Percentiles rank a stretch among this genome's conserved stretches.
Conservation (phyloP, 306 rosid genomes). For the Albizia julibrissin region DNA sequence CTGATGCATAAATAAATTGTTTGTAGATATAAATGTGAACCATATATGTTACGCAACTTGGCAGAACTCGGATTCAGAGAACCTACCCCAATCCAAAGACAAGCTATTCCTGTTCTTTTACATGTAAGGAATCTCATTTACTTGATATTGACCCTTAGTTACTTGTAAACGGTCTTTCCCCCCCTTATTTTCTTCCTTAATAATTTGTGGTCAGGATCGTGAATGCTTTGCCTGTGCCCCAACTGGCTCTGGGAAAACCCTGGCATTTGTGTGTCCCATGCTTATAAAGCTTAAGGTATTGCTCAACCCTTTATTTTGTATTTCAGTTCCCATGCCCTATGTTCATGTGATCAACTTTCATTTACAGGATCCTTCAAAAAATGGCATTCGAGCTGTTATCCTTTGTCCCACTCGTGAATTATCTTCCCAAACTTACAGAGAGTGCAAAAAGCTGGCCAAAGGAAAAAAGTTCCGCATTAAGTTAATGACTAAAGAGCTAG, state of each 20-base stretch:
- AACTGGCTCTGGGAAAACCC: slow-evolving; percentile 95
- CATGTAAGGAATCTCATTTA: slow-evolving; percentile 58
- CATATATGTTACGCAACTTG: slow-evolving; percentile 64
- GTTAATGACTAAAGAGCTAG: slow-evolving; percentile 66
- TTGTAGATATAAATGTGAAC: slow-evolving; percentile 64
- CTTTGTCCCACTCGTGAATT: slow-evolving; percentile 88
- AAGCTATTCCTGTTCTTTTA: slow-evolving; percentile 93
- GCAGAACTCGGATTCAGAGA: slow-evolving; percentile 79
- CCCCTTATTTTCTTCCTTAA: not conserved
- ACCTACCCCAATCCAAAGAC: slow-evolving; percentile 95
- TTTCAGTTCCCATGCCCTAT: slow-evolving; percentile 22
- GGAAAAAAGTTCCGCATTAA: slow-evolving; percentile 66
- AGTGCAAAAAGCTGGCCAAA: slow-evolving; percentile 80
- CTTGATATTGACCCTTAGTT: not conserved
- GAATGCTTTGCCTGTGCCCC: slow-evolving; percentile 99
- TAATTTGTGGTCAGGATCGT: slow-evolving; percentile 52
- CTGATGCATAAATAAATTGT: slow-evolving; percentile 14
- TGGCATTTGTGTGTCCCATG: slow-evolving; percentile 90
- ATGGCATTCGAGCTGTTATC: slow-evolving; percentile 80
- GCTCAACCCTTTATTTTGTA: slow-evolving; percentile 14
- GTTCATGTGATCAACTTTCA: slow-evolving; percentile 34
- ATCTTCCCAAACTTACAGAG: slow-evolving; percentile 84
- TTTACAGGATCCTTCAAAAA: slow-evolving; percentile 56
- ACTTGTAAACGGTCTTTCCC: slow-evolving; percentile 6
- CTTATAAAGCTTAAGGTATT: slow-evolving; percentile 90